Evolutionary conservation across 176 grass and related monocot genomes (phyloP), one percentile per base, ranked within the genome.

Genomic region (Musa itinerans): DNA sequence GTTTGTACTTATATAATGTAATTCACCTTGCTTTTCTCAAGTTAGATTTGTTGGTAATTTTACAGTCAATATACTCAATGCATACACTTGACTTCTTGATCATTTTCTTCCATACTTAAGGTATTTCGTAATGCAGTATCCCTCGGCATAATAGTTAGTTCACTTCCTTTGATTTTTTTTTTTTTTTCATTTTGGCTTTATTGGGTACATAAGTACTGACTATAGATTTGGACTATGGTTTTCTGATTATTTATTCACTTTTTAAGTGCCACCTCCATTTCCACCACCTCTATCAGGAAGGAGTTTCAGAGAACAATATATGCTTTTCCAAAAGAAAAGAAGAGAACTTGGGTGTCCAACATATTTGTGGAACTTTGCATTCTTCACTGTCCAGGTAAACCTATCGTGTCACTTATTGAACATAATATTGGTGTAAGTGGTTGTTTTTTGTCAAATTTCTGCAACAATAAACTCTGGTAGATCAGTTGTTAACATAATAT

Each of bases 331-430:
- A 61, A 79, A 87, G 90, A 91, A 85, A 90, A 97, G 56, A 67
- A 83, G 77, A 80, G 87, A 91, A 53, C 90, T 97, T 72, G 84
- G 84, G 23, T 90, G 93, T 26, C 93, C 93, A 50, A 89, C 93
- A n/a, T 90, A 76, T 75, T 71, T 93, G 68, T 97, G 93, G 93
- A 93, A 97, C 67, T 89, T 92, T n/a, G 75, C 84, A 50, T 93
- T 88, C 80, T 50, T 90, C 26, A 69, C 68, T 7, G 88, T 93
- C 52, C 93, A 97, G 93, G 93, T 97, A 90, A 89, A 65, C 54
- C 74, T 53, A 9, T 1, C 22, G 13, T 70, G 17, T 19, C 48
- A 48, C 24, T 54, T 25, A 0, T 74, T 76, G 24, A 14, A 26
- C 22, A 26, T 20, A 11, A 26, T 13, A 3, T 4, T 20, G 1